Base-by-base conservation (phyloP, 2,329 filamentous ascomycete species). In the Fragosphaeria purpurea region DNA sequence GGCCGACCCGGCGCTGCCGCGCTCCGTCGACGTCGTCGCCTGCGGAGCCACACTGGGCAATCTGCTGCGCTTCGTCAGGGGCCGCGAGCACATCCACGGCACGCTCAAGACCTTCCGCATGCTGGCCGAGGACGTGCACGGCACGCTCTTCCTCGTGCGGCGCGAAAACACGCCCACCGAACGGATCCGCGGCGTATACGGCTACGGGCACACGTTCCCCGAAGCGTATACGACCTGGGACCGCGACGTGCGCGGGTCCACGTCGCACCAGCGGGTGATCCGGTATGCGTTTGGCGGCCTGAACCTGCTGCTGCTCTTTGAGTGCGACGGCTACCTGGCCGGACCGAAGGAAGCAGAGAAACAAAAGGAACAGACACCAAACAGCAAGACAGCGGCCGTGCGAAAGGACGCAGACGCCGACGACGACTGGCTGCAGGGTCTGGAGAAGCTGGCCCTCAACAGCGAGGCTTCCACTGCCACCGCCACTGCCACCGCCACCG, bases 181-280 rank as follows among this genome's bases (percentile, higher is more conserved):
- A 56, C 59, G 70, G 0, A 79, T 86, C 5, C 56, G 65, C 0
- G 69, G 69, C n/a, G 65, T 86, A 0, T 57, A 57, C 12, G 84
- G 83, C 0, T 85, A 72, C 56, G 82, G 83, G 0, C 82, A 86
- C 56, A 73, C 77, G 0, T 87, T 88, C 55, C 80, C 79, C 0
- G 79, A 85, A 45, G 70, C 70, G 1, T 82, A 85, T 58, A 87
- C 84, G 0, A 77, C 70, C 0, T 86, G 82, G 82, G 74, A 76
- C 8, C 9, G 57, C 0, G 70, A 70, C 1, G 74, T 80, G 0
- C 70, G 68, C 44, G 68, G 70, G 0, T 86, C 82, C 0, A 65
- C 64, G 1, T 79, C 78, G 0, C 80, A 87, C 53, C 82, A 87
- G 58, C 70, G 82, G 2, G 59, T 86, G 7, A 57, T 86, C 1